These are phyloP conservation scores for Naganishia sp. DNA, from an alignment of 1,284 basidiomycete genomes.

Conservation along the genomic window DNA sequence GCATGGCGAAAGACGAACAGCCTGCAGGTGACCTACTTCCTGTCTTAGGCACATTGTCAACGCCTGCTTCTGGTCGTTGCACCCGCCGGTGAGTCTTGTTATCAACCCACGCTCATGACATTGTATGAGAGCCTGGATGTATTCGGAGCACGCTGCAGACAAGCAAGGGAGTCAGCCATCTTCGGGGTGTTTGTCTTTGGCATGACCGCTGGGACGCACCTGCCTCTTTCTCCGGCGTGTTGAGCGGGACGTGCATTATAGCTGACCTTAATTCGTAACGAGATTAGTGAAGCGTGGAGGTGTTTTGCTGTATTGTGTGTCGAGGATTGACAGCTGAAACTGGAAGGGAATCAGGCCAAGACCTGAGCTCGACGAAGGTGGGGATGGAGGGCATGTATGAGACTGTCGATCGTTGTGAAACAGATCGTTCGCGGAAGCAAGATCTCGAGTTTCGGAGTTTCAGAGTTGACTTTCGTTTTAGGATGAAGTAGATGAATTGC, in stretches of 20 bases:
- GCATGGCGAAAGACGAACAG: background rate
- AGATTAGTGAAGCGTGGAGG: too few species aligned
- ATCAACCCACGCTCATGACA: slow-evolving; percentile 47
- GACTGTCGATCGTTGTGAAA: too few species aligned
- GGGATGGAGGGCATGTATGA: background rate
- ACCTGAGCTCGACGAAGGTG: too few species aligned
- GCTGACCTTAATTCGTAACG: too few species aligned
- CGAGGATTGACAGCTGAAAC: too few species aligned
- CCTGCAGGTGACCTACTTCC: slow-evolving; percentile 61
- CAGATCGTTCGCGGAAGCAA: slow-evolving; percentile 1
- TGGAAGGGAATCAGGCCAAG: too few species aligned
- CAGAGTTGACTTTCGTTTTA: too few species aligned
- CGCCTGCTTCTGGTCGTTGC: slow-evolving; percentile 70
- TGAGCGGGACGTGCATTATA: slow-evolving; percentile 49
- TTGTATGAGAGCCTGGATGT: slow-evolving; percentile 48
- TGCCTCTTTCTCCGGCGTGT: slow-evolving; percentile 46
- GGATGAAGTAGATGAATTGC: too few species aligned
- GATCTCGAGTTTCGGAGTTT: background rate
- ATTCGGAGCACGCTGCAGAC: slow-evolving; percentile 47
- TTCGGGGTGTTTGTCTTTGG: background rate
- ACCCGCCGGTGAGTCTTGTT: slow-evolving; percentile 51
- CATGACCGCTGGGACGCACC: slow-evolving; percentile 38
- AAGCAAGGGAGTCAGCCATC: slow-evolving; percentile 6
- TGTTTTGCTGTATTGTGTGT: too few species aligned
- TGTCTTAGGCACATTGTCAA: slow-evolving; percentile 72